phyloP scores from a whole-genome alignment of 345 rosid genomes.

The Adansonia digitata region DNA sequence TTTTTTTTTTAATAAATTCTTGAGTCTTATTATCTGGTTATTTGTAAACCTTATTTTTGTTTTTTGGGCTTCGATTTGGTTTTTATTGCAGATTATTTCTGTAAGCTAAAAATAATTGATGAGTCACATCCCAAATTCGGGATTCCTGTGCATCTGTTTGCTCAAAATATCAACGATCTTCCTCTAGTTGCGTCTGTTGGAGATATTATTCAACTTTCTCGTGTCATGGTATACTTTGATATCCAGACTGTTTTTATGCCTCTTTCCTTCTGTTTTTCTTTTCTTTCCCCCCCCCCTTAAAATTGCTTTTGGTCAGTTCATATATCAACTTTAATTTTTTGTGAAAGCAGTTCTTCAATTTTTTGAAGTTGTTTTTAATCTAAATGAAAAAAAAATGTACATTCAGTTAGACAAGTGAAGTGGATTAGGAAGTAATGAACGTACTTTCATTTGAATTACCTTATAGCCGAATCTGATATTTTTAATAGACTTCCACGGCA shows the following conservation, averaged over 20 bases:
- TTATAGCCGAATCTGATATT: too few relatives aligned
- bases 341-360: neutral
- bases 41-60: too few relatives aligned
- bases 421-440: neutral
- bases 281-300: neutral
- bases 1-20: too few relatives aligned
- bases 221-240: conserved; percentile 43
- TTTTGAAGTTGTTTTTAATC: neutral
- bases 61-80: too few relatives aligned
- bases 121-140: conserved; percentile 42
- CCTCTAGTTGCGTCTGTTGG: conserved; percentile 45
- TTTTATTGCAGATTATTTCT: conserved; percentile 48
- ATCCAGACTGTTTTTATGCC: neutral
- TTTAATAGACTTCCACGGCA: too few relatives aligned
- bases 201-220: conserved; percentile 54
- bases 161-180: conserved; percentile 33
- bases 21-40: too few relatives aligned
- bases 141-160: conserved; percentile 34
- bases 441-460: too few relatives aligned
- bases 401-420: neutral
- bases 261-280: neutral
- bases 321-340: neutral
- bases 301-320: neutral
- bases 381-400: neutral
- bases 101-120: conserved; percentile 48